phyloP scores from a whole-genome alignment of 495 filamentous ascomycete genomes.

The Neurospora terricola region DNA sequence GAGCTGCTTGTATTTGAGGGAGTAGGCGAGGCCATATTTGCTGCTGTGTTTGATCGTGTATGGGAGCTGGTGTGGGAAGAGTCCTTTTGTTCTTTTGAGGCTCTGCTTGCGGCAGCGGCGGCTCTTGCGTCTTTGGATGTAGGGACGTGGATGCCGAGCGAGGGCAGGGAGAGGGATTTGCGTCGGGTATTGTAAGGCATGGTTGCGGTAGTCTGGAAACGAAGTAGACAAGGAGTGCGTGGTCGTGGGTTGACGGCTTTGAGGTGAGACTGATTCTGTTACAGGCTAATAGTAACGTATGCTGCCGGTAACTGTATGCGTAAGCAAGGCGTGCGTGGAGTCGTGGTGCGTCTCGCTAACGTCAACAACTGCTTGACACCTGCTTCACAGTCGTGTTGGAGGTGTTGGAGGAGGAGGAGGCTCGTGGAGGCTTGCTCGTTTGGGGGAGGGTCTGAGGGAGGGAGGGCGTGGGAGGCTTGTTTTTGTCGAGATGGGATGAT shows the following conservation, averaged over 20 bases:
- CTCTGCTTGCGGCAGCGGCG: conserved; percentile 22
- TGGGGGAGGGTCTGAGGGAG: neutral
- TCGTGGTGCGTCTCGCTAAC: neutral
- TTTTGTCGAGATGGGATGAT: neutral
- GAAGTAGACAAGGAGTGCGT: neutral
- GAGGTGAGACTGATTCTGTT: neutral
- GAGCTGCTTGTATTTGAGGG: neutral
- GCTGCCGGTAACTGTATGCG: neutral
- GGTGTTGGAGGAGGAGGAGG: neutral
- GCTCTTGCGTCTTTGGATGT: conserved; percentile 55
- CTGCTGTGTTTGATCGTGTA: conserved; percentile 10
- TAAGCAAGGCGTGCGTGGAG: neutral
- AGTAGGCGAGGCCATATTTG: conserved; percentile 38
- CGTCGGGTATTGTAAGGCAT: conserved; percentile 98
- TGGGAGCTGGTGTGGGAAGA: conserved; percentile 17
- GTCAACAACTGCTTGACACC: neutral
- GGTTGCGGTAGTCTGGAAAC: conserved; percentile 15
- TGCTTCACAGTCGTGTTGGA: neutral
- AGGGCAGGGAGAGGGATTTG: conserved; percentile 90
- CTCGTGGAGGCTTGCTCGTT: neutral
- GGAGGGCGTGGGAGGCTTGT: neutral
- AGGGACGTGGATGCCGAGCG: conserved; percentile 86
- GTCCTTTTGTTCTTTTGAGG: conserved; percentile 11
- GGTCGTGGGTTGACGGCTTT: neutral
- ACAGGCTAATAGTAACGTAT: neutral